phyloP scores from a whole-genome alignment of 2,329 filamentous ascomycete genomes.

The Ceratocystis alfenasii region DNA sequence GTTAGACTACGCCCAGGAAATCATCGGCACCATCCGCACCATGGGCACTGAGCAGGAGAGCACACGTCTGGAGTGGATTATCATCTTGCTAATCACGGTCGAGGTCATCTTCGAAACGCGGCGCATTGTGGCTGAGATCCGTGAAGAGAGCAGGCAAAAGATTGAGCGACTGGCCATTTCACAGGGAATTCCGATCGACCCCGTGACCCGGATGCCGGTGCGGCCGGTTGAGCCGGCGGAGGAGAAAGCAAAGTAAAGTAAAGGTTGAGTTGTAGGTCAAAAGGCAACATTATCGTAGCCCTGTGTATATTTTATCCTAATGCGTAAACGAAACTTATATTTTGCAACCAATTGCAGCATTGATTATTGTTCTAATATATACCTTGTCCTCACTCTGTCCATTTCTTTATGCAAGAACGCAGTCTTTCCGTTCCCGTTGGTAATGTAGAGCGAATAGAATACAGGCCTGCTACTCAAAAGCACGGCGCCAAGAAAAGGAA shows the following conservation, averaged over 20 bases:
- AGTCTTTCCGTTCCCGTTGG: no score
- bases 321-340: no score
- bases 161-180: conserved; percentile 21
- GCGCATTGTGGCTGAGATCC: conserved; percentile 54
- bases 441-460: background rate
- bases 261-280: background rate
- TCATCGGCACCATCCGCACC: conserved; percentile 77
- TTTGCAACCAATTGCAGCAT: no score
- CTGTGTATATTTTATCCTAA: background rate
- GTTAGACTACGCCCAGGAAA: conserved; percentile 95
- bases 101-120: conserved; percentile 83
- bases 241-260: background rate
- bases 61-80: conserved; percentile 82
- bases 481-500: background rate
- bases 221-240: background rate
- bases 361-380: no score
- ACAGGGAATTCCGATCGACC: conserved; percentile 19
- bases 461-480: background rate
- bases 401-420: no score
- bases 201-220: conserved; percentile 16
- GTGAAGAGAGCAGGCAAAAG: conserved; percentile 29
- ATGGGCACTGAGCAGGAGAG: conserved; percentile 84
- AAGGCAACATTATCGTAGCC: background rate
- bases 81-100: conserved; percentile 83
- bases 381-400: no score